Evolutionary conservation across 1,139 yeast genomes (phyloP).

Genomic region (Lodderomyces pseudojiufengensis): DNA sequence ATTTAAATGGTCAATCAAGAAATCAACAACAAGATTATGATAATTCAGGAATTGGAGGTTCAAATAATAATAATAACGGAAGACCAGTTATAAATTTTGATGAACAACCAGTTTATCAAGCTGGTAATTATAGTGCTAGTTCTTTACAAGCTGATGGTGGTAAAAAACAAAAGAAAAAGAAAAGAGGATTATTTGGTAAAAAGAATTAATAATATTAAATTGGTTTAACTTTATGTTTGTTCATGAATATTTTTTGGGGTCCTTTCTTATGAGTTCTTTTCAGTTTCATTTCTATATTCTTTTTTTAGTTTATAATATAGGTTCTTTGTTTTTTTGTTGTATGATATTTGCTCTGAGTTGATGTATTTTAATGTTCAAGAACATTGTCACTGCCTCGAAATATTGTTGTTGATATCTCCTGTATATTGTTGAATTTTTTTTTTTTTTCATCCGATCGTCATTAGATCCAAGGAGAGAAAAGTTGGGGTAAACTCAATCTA

Average conservation of each 20-base stretch:
- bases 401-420: too few species aligned
- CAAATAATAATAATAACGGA: slow-evolving; percentile 17
- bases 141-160: slow-evolving; percentile 35
- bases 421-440: too few species aligned
- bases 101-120: slow-evolving; percentile 65
- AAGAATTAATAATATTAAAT: slow-evolving; percentile 43
- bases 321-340: background rate
- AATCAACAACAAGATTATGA: slow-evolving; percentile 3
- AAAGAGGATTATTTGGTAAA: slow-evolving; percentile 72
- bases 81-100: slow-evolving; percentile 39
- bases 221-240: too few species aligned
- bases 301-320: background rate
- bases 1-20: slow-evolving; percentile 16
- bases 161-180: slow-evolving; percentile 33
- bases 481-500: too few species aligned
- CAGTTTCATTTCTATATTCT: background rate
- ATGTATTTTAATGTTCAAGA: too few species aligned
- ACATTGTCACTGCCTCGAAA: too few species aligned
- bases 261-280: background rate
- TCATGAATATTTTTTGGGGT: background rate
- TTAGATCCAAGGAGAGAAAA: too few species aligned
- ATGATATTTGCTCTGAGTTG: too few species aligned
- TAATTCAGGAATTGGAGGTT: slow-evolving; percentile 4
- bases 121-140: slow-evolving; percentile 48
- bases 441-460: too few species aligned